Percentiles rank a stretch among this genome's conserved stretches.
Conservation (phyloP, 2,329 filamentous ascomycete genomes). For the Hymenoscyphus repandus region DNA sequence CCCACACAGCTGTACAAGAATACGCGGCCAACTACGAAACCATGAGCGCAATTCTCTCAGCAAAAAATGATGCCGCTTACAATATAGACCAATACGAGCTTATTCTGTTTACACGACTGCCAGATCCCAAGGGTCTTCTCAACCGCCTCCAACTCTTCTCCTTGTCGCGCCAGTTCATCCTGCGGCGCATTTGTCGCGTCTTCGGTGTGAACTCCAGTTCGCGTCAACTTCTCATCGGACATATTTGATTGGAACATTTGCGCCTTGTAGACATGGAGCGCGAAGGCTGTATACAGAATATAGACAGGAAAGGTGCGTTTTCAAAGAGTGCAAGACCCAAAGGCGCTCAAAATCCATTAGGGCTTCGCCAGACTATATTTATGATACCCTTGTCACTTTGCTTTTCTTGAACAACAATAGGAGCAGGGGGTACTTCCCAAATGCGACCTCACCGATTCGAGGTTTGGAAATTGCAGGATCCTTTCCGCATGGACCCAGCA, state of each 20-base stretch:
- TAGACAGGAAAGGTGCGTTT: not conserved
- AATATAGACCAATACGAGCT: constrained; percentile 11
- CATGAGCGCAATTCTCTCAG: not conserved
- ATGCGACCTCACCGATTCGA: too few relatives aligned
- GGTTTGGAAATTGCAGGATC: too few relatives aligned
- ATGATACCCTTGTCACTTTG: too few relatives aligned
- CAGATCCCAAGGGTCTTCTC: constrained; percentile 14
- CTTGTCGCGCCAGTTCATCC: constrained; percentile 11
- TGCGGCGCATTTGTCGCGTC: not conserved
- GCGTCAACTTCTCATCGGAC: not conserved
- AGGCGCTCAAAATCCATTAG: not conserved
- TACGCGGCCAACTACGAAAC: constrained; percentile 14
- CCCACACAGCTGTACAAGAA: constrained; percentile 16
- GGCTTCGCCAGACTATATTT: not conserved
- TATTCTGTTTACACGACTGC: constrained; percentile 12
- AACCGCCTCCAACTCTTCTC: constrained; percentile 11
- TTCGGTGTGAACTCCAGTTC: not conserved
- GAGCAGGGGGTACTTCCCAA: too few relatives aligned
- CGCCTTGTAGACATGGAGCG: not conserved
- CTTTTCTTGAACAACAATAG: too few relatives aligned
- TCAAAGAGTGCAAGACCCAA: not conserved
- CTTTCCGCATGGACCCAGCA: too few relatives aligned
- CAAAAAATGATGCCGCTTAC: not conserved
- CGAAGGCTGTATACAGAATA: not conserved
- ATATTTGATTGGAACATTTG: not conserved